Base-by-base conservation (phyloP, 345 rosid genomes). In the Populus deltoides region DNA sequence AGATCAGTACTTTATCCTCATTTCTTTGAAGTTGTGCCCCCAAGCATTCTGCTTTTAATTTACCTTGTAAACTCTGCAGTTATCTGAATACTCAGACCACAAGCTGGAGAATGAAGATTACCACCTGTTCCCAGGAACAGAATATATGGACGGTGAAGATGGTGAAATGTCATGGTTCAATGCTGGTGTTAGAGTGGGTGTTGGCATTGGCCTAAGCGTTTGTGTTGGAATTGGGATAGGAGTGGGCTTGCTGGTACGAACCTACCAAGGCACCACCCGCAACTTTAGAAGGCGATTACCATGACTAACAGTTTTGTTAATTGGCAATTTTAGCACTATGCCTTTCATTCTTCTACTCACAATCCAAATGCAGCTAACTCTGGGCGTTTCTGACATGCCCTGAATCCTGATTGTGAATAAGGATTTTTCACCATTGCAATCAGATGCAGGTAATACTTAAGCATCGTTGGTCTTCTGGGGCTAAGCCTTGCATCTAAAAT, bases 91-190 rank as follows among this genome's bases (percentile, higher is more conserved):
- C 85, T 74, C 74, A 16, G 75, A 81, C 55, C 72, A 77, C 72
- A 87, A 87, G 84, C 78, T 86, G 11, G 98, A 91, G 75, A 77
- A 79, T 38, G 82, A 71, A 29, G 79, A 66, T 4, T 66, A 66
- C 57, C 65, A 71, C 72, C 9, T 53, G 20, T 71, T 65, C 57
- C 45, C 79, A 2, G 79, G 74, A 49, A 36, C 66, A 22, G 85
- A 74, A 63, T 75, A 66, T 66, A 22, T 78, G 29, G 82, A 75
- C 24, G 74, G 73, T 25, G 85, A 82, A 82, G 85, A 82, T 35
- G 79, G 71, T 65, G 85, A 82, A 35, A 79, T 82, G 51, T 78
- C 85, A 7, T 78, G 85, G 85, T 78, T 78, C 79, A 78, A 82
- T 4, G 85, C 85, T 29, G 85, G 82, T 45, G 79, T 82, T 18